Conservation (phyloP, 106 monocot genomes). For the Dendrobium nobile region DNA sequence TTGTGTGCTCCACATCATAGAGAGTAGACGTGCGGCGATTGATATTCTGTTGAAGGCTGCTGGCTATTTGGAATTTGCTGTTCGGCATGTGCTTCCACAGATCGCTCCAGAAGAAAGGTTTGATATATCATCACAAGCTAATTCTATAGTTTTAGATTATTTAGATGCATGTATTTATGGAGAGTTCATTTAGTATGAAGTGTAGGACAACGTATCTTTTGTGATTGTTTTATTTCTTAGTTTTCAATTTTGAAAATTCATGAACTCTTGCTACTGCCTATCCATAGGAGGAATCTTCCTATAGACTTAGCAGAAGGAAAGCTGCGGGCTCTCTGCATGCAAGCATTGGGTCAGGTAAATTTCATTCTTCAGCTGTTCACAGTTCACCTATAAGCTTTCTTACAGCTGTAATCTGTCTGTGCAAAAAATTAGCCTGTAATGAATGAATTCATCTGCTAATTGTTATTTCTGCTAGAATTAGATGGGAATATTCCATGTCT, state of each 20-base stretch:
- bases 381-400: not conserved
- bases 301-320: constrained; percentile 64
- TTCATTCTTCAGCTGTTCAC: not conserved
- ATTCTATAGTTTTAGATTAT: not conserved
- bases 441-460: not conserved
- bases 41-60: constrained; percentile 72
- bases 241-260: not conserved
- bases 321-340: constrained; percentile 63
- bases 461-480: not conserved
- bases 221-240: not conserved
- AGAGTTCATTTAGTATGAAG: constrained; percentile 6
- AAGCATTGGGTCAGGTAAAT: constrained; percentile 76
- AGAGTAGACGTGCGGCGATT: constrained; percentile 45
- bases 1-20: constrained; percentile 27
- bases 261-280: constrained; percentile 6
- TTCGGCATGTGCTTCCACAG: constrained; percentile 44
- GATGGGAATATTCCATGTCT: not conserved
- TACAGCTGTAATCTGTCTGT: not conserved
- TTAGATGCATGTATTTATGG: not conserved
- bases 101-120: constrained; percentile 50
- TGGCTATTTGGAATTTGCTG: constrained; percentile 72
- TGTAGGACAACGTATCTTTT: not conserved
- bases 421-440: not conserved
- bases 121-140: constrained; percentile 7
- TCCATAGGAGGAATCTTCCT: constrained; percentile 59